These are phyloP conservation scores for Elaeis guineensis DNA, from an alignment of 176 grass and related monocot species.

Conservation along the genomic window DNA sequence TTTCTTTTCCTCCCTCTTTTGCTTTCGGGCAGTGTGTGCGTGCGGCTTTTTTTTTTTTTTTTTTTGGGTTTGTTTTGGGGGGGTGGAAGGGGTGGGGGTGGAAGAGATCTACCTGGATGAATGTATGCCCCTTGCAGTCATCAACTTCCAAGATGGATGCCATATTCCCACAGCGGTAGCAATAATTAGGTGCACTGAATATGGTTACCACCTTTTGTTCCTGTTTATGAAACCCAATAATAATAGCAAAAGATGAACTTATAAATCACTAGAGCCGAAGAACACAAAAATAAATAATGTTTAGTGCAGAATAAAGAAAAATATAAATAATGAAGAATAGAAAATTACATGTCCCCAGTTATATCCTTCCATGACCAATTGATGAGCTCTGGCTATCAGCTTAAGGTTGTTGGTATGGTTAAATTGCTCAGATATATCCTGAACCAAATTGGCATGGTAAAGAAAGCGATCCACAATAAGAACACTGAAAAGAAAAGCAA, in stretches of 20 bases:
- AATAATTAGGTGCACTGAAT: conserved; percentile 99
- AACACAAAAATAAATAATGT: background rate
- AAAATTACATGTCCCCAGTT: conserved; percentile 90
- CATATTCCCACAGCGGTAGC: conserved; percentile 96
- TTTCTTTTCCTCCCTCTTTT: too few species aligned
- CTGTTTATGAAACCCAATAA: conserved; percentile 31
- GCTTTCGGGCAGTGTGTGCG: too few species aligned
- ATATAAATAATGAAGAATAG: background rate
- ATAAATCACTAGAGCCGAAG: too few species aligned
- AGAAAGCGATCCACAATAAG: conserved; percentile 9
- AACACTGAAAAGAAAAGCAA: background rate
- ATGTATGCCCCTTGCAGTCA: conserved; percentile 90
- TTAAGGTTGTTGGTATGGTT: conserved; percentile 91
- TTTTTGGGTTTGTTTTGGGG: too few species aligned
- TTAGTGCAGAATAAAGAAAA: background rate
- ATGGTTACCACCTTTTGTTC: conserved; percentile 98
- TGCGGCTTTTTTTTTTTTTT: too few species aligned
- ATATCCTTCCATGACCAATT: conserved; percentile 93
- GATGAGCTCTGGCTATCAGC: conserved; percentile 95
- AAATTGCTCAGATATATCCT: conserved; percentile 99
- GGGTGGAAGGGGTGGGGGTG: background rate
- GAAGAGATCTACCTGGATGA: conserved; percentile 61
- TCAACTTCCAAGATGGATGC: conserved; percentile 98
- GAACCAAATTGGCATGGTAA: conserved; percentile 13
- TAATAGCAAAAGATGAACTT: background rate